Evolutionary conservation across 2,329 filamentous ascomycete genomes (phyloP), one percentile per base, ranked within the genome.

Genomic region (Fusarium praegraminearum): DNA sequence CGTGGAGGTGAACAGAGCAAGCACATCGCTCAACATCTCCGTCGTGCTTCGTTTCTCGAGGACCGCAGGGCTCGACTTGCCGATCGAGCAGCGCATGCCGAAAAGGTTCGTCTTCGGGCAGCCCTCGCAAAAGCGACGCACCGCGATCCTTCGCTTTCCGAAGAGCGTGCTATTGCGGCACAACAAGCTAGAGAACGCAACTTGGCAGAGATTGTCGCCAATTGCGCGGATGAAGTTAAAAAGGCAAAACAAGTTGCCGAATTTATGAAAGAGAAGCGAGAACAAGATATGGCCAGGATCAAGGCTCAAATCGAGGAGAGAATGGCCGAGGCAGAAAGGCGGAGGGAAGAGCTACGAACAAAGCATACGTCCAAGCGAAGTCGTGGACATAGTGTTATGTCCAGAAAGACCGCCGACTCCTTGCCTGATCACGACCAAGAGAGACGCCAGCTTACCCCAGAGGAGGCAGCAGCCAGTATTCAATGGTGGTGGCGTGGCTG

Each of bases 181-280:
- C 89, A 93, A 67, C 87, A 93, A 69, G 91, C 92, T 1, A 87
- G 93, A 61, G 91, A 95, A 81, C 91, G 91, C 73, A 93, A 94
- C 72, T 81, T 96, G 20, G 92, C 91, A 11, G 92, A 94, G 77
- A 94, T 95, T 44, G 91, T 93, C 6, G 91, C 92, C 50, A 86
- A 89, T 64, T 95, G 93, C 76, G 93, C 93, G 22, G 92, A 94
- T 78, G 93, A 96, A 77, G 93, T 96, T 18, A 90, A 91, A 76
- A 87, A 92, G 69, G 92, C 92, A 54, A 95, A 95, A 83, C 90
- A 91, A 52, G 86, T 94, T n/a, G 92, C 92, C 16, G 92, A 93
- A 78, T 90, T 87, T 61, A 93, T 92, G 83, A 94, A 93, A 79
- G 91, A 93, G 80, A 91, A 91, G 78, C 89, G 93, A 68, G 90